Conservation (phyloP, 805 yeast genomes). For the Candida koratica region DNA sequence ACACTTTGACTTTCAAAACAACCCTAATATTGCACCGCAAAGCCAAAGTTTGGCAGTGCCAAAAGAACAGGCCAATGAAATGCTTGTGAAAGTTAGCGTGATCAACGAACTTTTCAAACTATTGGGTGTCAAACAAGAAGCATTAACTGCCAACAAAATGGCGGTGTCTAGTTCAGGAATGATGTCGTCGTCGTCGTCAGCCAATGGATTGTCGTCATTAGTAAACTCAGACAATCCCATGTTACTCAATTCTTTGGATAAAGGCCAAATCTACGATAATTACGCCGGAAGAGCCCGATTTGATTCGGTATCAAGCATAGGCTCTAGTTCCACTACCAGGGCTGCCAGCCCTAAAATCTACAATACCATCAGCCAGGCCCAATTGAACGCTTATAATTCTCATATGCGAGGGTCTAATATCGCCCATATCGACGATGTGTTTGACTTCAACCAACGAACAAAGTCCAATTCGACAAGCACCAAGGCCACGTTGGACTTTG, state of each 20-base stretch:
- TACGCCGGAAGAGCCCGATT: constrained; percentile 15
- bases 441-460: constrained; percentile 5
- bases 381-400: constrained; percentile 10
- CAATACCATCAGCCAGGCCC: constrained; percentile 26
- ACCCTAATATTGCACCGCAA: constrained; percentile 24
- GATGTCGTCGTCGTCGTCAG: constrained; percentile 22
- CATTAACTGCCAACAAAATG: constrained; percentile 4
- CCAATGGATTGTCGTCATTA: constrained; percentile 25
- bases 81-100: constrained; percentile 57
- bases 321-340: constrained; percentile 12
- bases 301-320: constrained; percentile 16
- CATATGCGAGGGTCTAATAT: constrained; percentile 8
- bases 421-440: not conserved
- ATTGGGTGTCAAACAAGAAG: constrained; percentile 53
- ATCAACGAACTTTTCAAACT: constrained; percentile 66
- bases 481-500: constrained; percentile 7
- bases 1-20: constrained; percentile 15
- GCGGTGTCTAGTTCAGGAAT: constrained; percentile 16
- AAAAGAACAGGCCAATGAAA: constrained; percentile 66
- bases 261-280: constrained; percentile 14
- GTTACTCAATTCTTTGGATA: constrained; percentile 11
- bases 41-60: constrained; percentile 23
- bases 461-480: constrained; percentile 6
- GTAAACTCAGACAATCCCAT: constrained; percentile 13
- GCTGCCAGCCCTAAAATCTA: constrained; percentile 26